A percentile compares a stretch with the other conserved stretches of the same genome.
These are phyloP conservation scores for Ceratorhiza oryzae-sativae DNA, from an alignment of 1,284 basidiomycete genomes.

Conservation along the genomic window DNA sequence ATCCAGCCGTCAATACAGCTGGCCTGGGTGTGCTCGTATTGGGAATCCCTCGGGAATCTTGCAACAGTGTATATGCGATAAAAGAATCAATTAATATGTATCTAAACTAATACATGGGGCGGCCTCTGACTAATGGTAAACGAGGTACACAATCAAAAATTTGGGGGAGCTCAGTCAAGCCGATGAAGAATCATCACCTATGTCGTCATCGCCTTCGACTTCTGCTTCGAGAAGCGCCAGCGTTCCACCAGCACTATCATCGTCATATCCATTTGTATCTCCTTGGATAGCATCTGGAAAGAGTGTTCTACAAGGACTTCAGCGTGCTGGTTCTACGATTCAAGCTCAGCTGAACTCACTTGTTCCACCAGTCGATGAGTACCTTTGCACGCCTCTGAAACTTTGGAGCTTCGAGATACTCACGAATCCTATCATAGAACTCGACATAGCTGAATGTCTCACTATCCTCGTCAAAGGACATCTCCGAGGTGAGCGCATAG, in stretches of 20 bases:
- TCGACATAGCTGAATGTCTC: not conserved
- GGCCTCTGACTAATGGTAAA: too few species aligned
- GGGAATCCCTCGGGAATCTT: too few species aligned
- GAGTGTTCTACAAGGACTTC: not conserved
- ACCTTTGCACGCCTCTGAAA: not conserved
- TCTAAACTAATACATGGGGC: too few species aligned
- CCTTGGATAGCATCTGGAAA: not conserved
- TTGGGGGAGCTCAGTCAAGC: too few species aligned
- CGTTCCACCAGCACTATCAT: not conserved
- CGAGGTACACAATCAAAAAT: too few species aligned
- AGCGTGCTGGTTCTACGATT: not conserved
- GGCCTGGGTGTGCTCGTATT: too few species aligned
- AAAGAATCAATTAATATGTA: too few species aligned
- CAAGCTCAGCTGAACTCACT: not conserved
- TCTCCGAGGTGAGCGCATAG: not conserved
- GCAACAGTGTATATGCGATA: too few species aligned
- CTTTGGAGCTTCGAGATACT: conserved; percentile 9
- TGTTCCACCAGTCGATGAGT: conserved; percentile 6
- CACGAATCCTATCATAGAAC: not conserved
- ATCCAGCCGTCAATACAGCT: too few species aligned
- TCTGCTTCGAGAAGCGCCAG: not conserved
- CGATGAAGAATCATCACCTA: too few species aligned
- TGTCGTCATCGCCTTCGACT: not conserved
- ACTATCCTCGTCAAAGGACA: not conserved
- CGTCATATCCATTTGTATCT: not conserved